phyloP scores from a whole-genome alignment of 1,139 yeast genomes.

The Suhomyces coccinellae region DNA sequence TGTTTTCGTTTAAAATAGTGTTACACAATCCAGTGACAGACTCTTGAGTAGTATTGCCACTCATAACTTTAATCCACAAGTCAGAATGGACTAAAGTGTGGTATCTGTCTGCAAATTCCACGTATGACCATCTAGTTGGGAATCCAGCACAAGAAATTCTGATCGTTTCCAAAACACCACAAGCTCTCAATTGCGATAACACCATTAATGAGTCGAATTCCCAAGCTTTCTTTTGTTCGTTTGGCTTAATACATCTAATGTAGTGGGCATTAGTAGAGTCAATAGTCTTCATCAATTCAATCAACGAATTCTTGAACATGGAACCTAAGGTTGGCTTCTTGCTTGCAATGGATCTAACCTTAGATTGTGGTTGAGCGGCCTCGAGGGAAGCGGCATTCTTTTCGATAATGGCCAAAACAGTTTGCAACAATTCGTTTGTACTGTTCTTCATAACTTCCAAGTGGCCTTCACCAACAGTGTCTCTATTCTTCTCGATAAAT shows the following conservation, averaged over 20 bases:
- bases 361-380: slow-evolving; percentile 34
- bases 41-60: slow-evolving; percentile 55
- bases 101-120: slow-evolving; percentile 88
- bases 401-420: slow-evolving; percentile 66
- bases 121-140: slow-evolving; percentile 95
- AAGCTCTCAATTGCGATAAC: slow-evolving; percentile 89
- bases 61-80: slow-evolving; percentile 65
- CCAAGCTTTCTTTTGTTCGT: slow-evolving; percentile 94
- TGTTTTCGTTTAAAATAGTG: slow-evolving; percentile 61
- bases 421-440: slow-evolving; percentile 61
- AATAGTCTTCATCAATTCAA: slow-evolving; percentile 90
- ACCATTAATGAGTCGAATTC: slow-evolving; percentile 95
- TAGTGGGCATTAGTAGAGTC: slow-evolving; percentile 94
- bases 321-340: slow-evolving; percentile 94
- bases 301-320: slow-evolving; percentile 87
- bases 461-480: slow-evolving; percentile 95
- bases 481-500: slow-evolving; percentile 94
- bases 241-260: slow-evolving; percentile 96
- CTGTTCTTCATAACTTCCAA: slow-evolving; percentile 77
- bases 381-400: slow-evolving; percentile 57
- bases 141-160: slow-evolving; percentile 97
- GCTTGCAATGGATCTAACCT: slow-evolving; percentile 47
- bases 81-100: slow-evolving; percentile 75
- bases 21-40: slow-evolving; percentile 66
- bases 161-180: slow-evolving; percentile 97